Evolutionary conservation across 768 basidiomycete genomes (phyloP).

Genomic region (Suillus placidus): DNA sequence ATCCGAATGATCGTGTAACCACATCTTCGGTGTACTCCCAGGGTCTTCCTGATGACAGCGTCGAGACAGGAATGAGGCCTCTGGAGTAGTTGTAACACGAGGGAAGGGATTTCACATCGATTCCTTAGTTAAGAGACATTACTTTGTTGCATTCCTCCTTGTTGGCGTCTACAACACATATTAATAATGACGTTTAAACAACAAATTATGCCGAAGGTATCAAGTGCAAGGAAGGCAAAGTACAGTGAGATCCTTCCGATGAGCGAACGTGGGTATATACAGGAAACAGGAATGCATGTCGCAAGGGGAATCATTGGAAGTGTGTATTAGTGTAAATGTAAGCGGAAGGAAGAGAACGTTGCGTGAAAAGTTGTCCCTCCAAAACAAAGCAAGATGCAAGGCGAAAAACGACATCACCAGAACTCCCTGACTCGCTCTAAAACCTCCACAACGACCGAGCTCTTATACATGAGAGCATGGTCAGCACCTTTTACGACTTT

Average conservation of each 20-base stretch:
- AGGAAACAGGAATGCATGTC: constrained; percentile 24
- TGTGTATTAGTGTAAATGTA: constrained; percentile 9
- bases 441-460: constrained; percentile 83
- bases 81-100: not conserved
- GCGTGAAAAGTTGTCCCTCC: constrained; percentile 23
- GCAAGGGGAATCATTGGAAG: constrained; percentile 9
- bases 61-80: not conserved
- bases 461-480: constrained; percentile 93
- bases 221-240: constrained; percentile 26
- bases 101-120: not conserved
- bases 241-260: constrained; percentile 36
- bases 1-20: constrained; percentile 13
- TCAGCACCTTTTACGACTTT: constrained; percentile 87
- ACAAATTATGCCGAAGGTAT: constrained; percentile 33
- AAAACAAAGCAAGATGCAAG: constrained; percentile 10
- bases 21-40: constrained; percentile 7
- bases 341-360: constrained; percentile 14
- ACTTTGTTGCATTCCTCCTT: constrained; percentile 5
- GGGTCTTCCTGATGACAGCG: not conserved
- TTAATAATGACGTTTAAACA: constrained; percentile 37
- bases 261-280: constrained; percentile 17
- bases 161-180: constrained; percentile 24
- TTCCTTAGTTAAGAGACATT: not conserved
- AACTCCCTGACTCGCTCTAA: constrained; percentile 68
- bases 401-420: constrained; percentile 40